phyloP scores from a whole-genome alignment of 2,329 filamentous ascomycete genomes.

The Colletotrichum tabaci region DNA sequence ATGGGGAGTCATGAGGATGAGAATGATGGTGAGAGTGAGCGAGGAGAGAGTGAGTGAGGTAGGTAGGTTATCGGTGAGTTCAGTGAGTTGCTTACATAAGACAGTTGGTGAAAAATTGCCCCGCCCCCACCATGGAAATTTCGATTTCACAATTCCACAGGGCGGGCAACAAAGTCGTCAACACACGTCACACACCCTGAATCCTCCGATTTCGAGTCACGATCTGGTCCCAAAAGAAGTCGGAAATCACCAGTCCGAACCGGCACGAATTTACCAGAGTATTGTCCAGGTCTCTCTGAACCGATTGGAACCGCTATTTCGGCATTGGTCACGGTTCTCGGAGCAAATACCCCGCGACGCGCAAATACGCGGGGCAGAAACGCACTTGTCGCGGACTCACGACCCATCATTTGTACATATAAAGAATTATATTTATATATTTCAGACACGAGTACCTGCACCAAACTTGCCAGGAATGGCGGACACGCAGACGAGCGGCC shows the following conservation, averaged over 20 bases:
- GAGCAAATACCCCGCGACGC: conserved; percentile 34
- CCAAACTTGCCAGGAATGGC: conserved; percentile 6
- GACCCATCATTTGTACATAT: neutral
- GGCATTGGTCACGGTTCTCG: neutral
- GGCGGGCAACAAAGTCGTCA: conserved; percentile 11
- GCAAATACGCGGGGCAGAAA: conserved; percentile 37
- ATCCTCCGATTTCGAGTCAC: conserved; percentile 28
- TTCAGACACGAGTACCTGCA: neutral
- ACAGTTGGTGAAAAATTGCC: conserved; percentile 41
- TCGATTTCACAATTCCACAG: conserved; percentile 30
- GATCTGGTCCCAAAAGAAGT: neutral
- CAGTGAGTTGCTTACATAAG: conserved; percentile 42
- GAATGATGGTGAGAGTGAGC: neutral
- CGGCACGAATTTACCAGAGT: neutral
- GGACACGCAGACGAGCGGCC: neutral
- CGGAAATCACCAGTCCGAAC: neutral
- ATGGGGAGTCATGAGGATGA: no score
- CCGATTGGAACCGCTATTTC: neutral
- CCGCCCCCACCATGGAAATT: conserved; percentile 45
- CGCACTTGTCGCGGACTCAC: conserved; percentile 12
- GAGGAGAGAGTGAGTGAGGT: neutral
- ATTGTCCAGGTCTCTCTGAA: neutral
- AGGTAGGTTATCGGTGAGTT: neutral
- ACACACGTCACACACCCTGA: conserved; percentile 4
- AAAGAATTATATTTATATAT: no score